A percentile compares a stretch with the other conserved stretches of the same genome.
These are phyloP conservation scores for Hypoxylon sp. DNA, from an alignment of 2,329 filamentous ascomycete genomes.

Conservation along the genomic window DNA sequence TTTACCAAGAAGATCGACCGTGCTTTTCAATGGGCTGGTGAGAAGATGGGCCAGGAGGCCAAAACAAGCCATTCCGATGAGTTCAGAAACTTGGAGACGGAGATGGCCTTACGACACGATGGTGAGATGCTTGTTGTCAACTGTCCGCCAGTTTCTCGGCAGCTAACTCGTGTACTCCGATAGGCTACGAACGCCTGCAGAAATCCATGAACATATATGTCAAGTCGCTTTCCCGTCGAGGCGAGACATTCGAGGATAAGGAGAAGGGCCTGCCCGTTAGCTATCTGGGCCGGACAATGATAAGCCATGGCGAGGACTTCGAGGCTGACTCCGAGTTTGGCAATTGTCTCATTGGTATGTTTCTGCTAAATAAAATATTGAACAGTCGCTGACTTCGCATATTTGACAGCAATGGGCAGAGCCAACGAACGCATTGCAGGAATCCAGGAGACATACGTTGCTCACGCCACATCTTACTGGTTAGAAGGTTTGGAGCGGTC, in stretches of 20 bases:
- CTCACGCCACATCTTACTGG: conserved; percentile 85
- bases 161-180: conserved; percentile 31
- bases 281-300: conserved; percentile 87
- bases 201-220: conserved; percentile 87
- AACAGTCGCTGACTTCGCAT: conserved; percentile 4
- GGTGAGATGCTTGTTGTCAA: conserved; percentile 69
- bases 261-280: conserved; percentile 87
- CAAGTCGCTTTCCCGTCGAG: conserved; percentile 88
- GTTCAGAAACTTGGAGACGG: conserved; percentile 89
- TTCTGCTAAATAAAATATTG: conserved; percentile 30
- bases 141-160: conserved; percentile 19
- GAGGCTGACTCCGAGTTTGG: conserved; percentile 92
- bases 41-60: conserved; percentile 93
- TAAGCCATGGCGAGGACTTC: conserved; percentile 91
- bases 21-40: conserved; percentile 97
- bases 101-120: conserved; percentile 91
- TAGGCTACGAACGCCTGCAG: conserved; percentile 92
- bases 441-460: conserved; percentile 86
- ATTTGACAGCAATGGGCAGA: conserved; percentile 76
- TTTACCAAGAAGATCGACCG: conserved; percentile 90
- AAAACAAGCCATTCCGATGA: conserved; percentile 91
- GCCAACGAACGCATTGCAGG: conserved; percentile 90
- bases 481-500: conserved; percentile 92
- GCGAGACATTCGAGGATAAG: conserved; percentile 84
- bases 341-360: conserved; percentile 81